Conservation (phyloP, 495 filamentous ascomycete species). For the Opeltia flavorubescens region DNA sequence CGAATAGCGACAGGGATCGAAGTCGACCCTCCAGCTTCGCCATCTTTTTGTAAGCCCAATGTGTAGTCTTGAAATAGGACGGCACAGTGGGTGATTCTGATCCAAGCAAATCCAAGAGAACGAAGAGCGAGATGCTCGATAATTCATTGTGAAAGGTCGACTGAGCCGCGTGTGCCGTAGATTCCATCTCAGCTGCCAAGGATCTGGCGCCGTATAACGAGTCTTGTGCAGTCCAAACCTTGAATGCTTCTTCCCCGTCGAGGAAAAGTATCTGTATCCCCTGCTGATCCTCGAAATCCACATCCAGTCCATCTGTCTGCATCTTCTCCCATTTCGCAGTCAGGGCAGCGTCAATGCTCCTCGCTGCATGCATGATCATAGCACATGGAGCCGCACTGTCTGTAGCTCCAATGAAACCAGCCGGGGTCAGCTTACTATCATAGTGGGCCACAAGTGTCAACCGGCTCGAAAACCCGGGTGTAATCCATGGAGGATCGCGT, state of each 20-base stretch:
- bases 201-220: conserved; percentile 78
- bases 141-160: conserved; percentile 61
- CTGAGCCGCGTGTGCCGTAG: conserved; percentile 46
- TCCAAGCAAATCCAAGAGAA: conserved; percentile 87
- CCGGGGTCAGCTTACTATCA: conserved; percentile 67
- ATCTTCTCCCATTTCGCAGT: conserved; percentile 68
- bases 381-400: conserved; percentile 92
- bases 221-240: conserved; percentile 61
- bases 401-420: conserved; percentile 85
- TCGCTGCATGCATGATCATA: conserved; percentile 73
- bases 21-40: conserved; percentile 56
- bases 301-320: conserved; percentile 37
- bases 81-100: conserved; percentile 52
- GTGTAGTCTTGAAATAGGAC: conserved; percentile 74
- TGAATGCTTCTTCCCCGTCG: conserved; percentile 91
- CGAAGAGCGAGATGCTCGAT: conserved; percentile 69
- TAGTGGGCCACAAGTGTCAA: conserved; percentile 90
- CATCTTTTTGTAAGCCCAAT: conserved; percentile 79
- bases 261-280: conserved; percentile 84
- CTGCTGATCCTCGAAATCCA: conserved; percentile 47
- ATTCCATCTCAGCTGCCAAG: conserved; percentile 63
- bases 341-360: conserved; percentile 64
- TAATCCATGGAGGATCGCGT: conserved; percentile 77
- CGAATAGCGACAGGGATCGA: conserved; percentile 39
- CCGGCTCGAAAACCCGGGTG: conserved; percentile 56